phyloP scores from a whole-genome alignment of 2,329 filamentous ascomycete genomes.

The Fusarium heterosporum region DNA sequence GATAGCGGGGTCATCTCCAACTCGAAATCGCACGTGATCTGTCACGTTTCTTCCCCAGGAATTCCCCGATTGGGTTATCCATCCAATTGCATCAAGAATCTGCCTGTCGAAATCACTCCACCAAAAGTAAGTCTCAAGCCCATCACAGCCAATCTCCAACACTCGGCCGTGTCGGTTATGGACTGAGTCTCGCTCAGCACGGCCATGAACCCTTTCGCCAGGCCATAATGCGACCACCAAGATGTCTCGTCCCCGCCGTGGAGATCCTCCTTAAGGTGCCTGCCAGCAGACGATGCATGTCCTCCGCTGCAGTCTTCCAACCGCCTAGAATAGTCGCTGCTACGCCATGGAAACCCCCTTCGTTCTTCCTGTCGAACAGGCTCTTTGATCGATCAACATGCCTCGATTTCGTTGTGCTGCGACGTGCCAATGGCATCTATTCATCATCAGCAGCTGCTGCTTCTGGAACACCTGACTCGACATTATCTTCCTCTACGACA shows the following conservation, averaged over 20 bases:
- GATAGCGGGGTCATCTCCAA: slow-evolving; percentile 13
- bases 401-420: slow-evolving; percentile 51
- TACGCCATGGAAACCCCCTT: slow-evolving; percentile 29
- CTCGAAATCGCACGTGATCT: slow-evolving; percentile 38
- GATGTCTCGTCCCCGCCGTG: slow-evolving; percentile 48
- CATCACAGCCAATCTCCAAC: slow-evolving; percentile 6
- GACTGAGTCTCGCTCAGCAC: slow-evolving; percentile 42
- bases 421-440: slow-evolving; percentile 47
- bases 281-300: slow-evolving; percentile 48
- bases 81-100: slow-evolving; percentile 36
- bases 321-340: slow-evolving; percentile 41
- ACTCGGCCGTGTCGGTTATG: slow-evolving; percentile 37
- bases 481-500: slow-evolving; percentile 31
- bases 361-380: slow-evolving; percentile 54
- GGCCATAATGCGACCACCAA: slow-evolving; percentile 52
- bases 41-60: slow-evolving; percentile 41
- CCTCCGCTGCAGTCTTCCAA: slow-evolving; percentile 45
- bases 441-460: slow-evolving; percentile 44
- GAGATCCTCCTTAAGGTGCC: slow-evolving; percentile 45
- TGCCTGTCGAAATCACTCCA: slow-evolving; percentile 40
- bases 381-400: slow-evolving; percentile 53
- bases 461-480: slow-evolving; percentile 28
- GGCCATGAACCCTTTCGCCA: slow-evolving; percentile 48
- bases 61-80: slow-evolving; percentile 38
- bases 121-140: slow-evolving; percentile 13